Base-by-base conservation (phyloP, 768 basidiomycete species). In the Saitozyma sp. region DNA sequence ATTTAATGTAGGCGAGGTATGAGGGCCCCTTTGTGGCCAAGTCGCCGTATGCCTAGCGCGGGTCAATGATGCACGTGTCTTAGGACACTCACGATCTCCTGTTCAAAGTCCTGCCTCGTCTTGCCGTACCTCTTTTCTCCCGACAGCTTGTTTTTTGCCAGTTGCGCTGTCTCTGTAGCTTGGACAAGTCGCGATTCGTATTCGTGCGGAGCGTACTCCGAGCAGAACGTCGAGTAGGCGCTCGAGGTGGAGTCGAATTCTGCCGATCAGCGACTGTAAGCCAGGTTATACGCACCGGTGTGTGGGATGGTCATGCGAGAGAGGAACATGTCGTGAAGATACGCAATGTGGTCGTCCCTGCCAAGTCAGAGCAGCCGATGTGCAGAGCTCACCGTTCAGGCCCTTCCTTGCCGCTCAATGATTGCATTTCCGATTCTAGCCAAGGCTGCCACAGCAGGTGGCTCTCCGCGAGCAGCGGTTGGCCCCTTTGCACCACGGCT, bases 221-320 rank as follows among this genome's bases (percentile, higher is more conserved):
- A 91, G 14, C 91, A 91, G 80, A 97, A 96, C 0, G 88, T 85
- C 0, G 94, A 96, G 76, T 95, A 98, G 2, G 85, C 83, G 70
- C 91, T 87, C 59, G 88, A 87, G 0, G 92, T 94, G 13, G 89
- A 85, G 46, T 91, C 90, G 59, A 87, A 84, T 62, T 86, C 91
- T 93, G 50, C 8, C 40, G 43, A 29, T 71, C 50, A 71, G 65
- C 61, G 42, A 54, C 54, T 40, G 49, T 42, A 16, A 53, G 52
- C 29, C 38, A 40, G 38, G 41, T 19, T 48, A 38, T 10, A 66
- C 70, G 62, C 42, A 71, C 73, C 56, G 19, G 55, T 9, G 54
- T 76, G 71, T 8, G 73, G 71, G 0, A 52, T 58, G 8, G 50
- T 43, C 50, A 78, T 19, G 9, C 73, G 63, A 9, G 73, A 67